These are phyloP conservation scores for Picea glauca DNA, from an alignment of 75 land plant genomes.

Conservation along the genomic window DNA sequence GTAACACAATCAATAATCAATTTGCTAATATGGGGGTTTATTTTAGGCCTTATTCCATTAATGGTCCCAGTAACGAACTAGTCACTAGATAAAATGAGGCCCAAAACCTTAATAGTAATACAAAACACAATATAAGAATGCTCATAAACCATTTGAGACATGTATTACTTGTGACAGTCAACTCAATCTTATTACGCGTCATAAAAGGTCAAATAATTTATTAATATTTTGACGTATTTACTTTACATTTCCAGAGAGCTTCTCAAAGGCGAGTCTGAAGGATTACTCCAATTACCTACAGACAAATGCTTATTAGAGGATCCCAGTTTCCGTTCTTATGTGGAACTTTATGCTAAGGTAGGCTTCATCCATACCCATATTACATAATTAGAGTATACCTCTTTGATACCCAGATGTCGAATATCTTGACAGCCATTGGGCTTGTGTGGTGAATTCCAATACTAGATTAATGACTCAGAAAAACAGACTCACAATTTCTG, in stretches of 20 bases:
- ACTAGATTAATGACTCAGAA: not conserved
- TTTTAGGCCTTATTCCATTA: not conserved
- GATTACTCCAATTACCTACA: conserved; percentile 75
- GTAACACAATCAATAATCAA: not conserved
- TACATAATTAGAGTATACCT: not conserved
- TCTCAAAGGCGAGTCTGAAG: conserved; percentile 72
- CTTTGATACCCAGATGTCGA: not conserved
- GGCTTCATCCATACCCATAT: not conserved
- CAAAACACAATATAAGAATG: not conserved
- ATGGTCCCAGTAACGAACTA: not conserved
- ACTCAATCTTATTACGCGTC: not conserved
- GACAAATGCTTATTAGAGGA: conserved; percentile 89
- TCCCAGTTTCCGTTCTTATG: conserved; percentile 78
- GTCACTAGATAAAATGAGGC: not conserved
- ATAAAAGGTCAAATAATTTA: not conserved
- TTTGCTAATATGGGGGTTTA: not conserved
- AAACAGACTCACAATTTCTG: not conserved
- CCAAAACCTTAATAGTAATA: not conserved
- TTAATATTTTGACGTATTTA: not conserved
- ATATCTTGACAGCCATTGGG: not conserved
- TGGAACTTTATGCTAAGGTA: conserved; percentile 95
- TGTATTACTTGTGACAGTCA: not conserved
- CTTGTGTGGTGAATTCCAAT: not conserved
- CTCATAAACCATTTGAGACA: not conserved
- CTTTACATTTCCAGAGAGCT: conserved; percentile 50